Evolutionary conservation across 495 filamentous ascomycete species (phyloP).

Genomic region (Penicillium macrosclerotiorum): DNA sequence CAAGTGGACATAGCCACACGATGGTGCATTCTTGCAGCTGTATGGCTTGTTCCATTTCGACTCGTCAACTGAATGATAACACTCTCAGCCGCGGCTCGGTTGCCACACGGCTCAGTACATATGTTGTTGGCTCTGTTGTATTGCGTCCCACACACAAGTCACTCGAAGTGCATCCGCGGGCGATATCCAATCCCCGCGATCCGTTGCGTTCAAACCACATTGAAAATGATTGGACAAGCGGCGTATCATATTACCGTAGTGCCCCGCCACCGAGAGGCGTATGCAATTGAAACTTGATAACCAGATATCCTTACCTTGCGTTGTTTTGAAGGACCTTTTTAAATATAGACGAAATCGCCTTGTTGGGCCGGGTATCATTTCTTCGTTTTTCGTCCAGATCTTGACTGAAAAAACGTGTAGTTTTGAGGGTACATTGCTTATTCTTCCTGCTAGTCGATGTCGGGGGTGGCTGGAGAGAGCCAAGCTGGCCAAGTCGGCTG

Average conservation of each 20-base stretch:
- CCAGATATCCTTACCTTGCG: too few relatives aligned
- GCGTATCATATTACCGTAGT: background rate
- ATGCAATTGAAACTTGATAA: too few relatives aligned
- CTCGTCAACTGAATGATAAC: background rate
- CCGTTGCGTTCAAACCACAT: background rate
- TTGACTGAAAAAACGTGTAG: too few relatives aligned
- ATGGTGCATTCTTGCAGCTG: background rate
- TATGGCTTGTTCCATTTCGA: background rate
- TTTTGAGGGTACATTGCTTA: too few relatives aligned
- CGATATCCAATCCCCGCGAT: background rate
- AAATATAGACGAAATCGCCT: too few relatives aligned
- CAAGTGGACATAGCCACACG: conserved; percentile 9
- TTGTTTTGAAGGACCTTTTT: too few relatives aligned
- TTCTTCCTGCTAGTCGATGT: too few relatives aligned
- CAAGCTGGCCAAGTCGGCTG: too few relatives aligned
- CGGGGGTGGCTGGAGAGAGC: too few relatives aligned
- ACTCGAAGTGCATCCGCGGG: background rate
- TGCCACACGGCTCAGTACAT: background rate
- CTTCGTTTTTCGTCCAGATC: too few relatives aligned
- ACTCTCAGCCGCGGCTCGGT: background rate
- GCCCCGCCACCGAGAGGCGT: background rate
- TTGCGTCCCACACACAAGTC: background rate
- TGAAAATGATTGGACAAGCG: too few relatives aligned
- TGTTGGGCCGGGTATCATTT: too few relatives aligned
- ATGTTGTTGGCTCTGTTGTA: background rate